Conservation (phyloP, 768 basidiomycete species). For the Hypsizygus marmoreus region DNA sequence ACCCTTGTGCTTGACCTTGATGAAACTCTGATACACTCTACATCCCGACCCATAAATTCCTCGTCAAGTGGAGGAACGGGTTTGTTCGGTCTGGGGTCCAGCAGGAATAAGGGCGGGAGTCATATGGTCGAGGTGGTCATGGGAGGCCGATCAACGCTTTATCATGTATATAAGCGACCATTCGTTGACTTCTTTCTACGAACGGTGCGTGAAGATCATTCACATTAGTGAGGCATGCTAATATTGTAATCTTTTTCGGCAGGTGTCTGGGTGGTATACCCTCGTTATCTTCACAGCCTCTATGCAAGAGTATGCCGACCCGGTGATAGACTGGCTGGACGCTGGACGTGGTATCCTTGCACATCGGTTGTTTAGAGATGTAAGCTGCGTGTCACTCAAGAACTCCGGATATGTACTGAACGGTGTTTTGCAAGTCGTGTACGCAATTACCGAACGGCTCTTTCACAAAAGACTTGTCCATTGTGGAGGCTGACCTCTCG, state of each 20-base stretch:
- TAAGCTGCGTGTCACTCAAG: conserved; percentile 39
- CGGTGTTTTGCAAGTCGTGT: conserved; percentile 74
- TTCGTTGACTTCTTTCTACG: conserved; percentile 96
- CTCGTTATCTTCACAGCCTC: conserved; percentile 98
- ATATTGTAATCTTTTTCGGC: conserved; percentile 18
- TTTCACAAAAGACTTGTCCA: conserved; percentile 89
- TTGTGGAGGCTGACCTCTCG: conserved; percentile 89
- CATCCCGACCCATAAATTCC: conserved; percentile 71
- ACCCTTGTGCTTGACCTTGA: conserved; percentile 97
- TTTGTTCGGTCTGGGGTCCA: conserved; percentile 57
- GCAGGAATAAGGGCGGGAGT: conserved; percentile 67
- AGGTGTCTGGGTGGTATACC: conserved; percentile 99
- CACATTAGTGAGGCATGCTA: too few species aligned
- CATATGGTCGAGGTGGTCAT: conserved; percentile 94
- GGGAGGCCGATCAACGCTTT: conserved; percentile 85
- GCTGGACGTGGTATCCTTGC: conserved; percentile 89
- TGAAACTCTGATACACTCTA: conserved; percentile 98
- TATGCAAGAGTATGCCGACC: conserved; percentile 99
- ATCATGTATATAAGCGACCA: conserved; percentile 98
- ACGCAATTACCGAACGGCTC: conserved; percentile 90
- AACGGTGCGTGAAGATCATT: too few species aligned
- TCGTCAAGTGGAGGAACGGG: conserved; percentile 52
- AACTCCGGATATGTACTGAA: conserved; percentile 7
- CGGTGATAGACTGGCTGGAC: conserved; percentile 99
- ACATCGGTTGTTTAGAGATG: conserved; percentile 90